These are phyloP conservation scores for Kurtzmaniella quercitrusa DNA, from an alignment of 1,139 yeast genomes.

Conservation along the genomic window DNA sequence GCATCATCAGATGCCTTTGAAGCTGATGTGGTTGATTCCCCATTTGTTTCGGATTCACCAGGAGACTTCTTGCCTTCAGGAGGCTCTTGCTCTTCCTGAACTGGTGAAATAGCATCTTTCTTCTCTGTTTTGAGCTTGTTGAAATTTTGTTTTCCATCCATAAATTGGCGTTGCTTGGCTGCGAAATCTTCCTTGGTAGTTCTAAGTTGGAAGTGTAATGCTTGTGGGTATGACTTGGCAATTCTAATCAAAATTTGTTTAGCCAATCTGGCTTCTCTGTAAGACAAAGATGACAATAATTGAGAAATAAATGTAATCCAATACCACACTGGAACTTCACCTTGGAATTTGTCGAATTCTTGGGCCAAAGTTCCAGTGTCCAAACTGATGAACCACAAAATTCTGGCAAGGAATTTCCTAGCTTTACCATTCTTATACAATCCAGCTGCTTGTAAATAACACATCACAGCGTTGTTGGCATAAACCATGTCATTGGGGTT, in stretches of 20 bases:
- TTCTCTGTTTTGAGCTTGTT: conserved; percentile 4
- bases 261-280: conserved; percentile 84
- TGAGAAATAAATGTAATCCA: conserved; percentile 98
- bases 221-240: conserved; percentile 96
- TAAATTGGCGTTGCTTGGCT: conserved; percentile 76
- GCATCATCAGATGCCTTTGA: conserved; percentile 5
- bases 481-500: conserved; percentile 77
- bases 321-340: conserved; percentile 98
- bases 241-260: conserved; percentile 84
- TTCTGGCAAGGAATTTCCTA: conserved; percentile 80
- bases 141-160: conserved; percentile 46
- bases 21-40: conserved; percentile 1
- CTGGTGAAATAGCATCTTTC: conserved; percentile 3
- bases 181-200: conserved; percentile 94
- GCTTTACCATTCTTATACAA: conserved; percentile 90
- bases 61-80: neutral
- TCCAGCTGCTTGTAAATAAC: conserved; percentile 97
- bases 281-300: conserved; percentile 81
- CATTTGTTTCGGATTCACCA: neutral
- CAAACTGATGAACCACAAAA: conserved; percentile 88
- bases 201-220: conserved; percentile 90
- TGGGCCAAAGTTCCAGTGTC: conserved; percentile 81
- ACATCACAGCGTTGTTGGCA: conserved; percentile 92
- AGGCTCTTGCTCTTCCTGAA: conserved; percentile 5
- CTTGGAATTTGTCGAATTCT: conserved; percentile 88